These are phyloP conservation scores for Ogataea chonburiensis DNA, from an alignment of 805 yeast genomes.

Conservation along the genomic window DNA sequence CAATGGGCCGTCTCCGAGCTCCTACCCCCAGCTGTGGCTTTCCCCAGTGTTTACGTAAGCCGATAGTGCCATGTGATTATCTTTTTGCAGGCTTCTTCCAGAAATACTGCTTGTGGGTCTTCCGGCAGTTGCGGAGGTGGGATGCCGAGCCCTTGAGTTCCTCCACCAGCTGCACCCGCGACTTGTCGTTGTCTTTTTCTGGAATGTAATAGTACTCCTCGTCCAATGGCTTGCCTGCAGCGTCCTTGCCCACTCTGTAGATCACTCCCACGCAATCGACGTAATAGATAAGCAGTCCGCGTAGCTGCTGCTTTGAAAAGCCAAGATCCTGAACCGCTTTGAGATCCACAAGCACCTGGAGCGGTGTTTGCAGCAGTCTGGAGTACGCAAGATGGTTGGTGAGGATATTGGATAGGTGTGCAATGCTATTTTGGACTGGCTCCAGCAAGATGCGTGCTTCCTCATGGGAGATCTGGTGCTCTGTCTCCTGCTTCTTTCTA, in stretches of 20 bases:
- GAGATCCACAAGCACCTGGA: slow-evolving; percentile 58
- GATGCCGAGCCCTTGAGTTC: slow-evolving; percentile 79
- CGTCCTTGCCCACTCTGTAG: slow-evolving; percentile 88
- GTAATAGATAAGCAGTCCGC: slow-evolving; percentile 42
- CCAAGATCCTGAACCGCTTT: slow-evolving; percentile 55
- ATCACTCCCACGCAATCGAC: slow-evolving; percentile 82
- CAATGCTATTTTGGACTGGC: slow-evolving; percentile 39
- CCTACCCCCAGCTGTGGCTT: slow-evolving; percentile 9
- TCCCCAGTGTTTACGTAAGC: slow-evolving; percentile 7
- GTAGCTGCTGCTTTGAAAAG: slow-evolving; percentile 44
- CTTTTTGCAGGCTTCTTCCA: slow-evolving; percentile 56
- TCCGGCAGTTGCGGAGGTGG: slow-evolving; percentile 79
- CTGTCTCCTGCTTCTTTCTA: slow-evolving; percentile 7
- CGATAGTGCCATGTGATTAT: slow-evolving; percentile 10
- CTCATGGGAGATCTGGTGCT: slow-evolving; percentile 14
- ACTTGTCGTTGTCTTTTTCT: slow-evolving; percentile 72
- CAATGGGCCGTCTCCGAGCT: no score
- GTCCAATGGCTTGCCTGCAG: slow-evolving; percentile 91
- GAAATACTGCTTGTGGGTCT: slow-evolving; percentile 86
- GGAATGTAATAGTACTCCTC: slow-evolving; percentile 91
- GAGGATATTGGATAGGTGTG: slow-evolving; percentile 61
- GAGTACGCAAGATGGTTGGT: slow-evolving; percentile 89
- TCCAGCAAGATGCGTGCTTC: slow-evolving; percentile 32
- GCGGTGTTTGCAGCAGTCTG: slow-evolving; percentile 81
- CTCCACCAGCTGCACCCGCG: slow-evolving; percentile 67